Evolutionary conservation across 169 alveolate genomes (phyloP).

Genomic region (Prorocentrum cordatum): DNA sequence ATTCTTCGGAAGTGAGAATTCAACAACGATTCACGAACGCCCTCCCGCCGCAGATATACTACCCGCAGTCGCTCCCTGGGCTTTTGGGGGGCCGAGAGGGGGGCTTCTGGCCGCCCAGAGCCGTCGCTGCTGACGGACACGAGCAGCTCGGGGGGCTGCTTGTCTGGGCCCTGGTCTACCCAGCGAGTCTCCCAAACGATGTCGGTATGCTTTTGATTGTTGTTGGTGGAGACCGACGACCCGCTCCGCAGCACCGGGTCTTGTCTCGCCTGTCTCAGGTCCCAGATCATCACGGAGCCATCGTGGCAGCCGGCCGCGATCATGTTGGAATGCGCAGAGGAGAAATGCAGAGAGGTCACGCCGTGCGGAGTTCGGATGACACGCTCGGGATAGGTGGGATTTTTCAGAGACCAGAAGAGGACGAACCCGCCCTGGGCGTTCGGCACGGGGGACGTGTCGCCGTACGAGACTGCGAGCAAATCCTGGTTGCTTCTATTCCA

Average conservation of each 20-base stretch:
- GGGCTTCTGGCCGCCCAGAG: no score
- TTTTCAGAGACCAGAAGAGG: conserved; percentile 86
- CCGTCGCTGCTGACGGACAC: no score
- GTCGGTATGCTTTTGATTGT: conserved; percentile 84
- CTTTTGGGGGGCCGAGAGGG: no score
- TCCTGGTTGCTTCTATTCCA: conserved; percentile 83
- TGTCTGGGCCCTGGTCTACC: conserved; percentile 75
- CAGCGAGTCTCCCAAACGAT: conserved; percentile 89
- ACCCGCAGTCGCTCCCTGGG: no score
- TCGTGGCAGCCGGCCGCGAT: conserved; percentile 83
- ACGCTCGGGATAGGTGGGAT: conserved; percentile 86
- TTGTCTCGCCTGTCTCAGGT: conserved; percentile 24
- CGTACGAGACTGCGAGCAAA: conserved; percentile 83
- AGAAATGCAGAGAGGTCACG: conserved; percentile 80
- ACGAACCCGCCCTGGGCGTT: conserved; percentile 76
- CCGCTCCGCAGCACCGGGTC: conserved; percentile 57
- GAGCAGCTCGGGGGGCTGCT: conserved; percentile 59
- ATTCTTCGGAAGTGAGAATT: no score
- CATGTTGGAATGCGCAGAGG: conserved; percentile 81
- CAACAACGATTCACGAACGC: no score
- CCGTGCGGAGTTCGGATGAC: conserved; percentile 77
- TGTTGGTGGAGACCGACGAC: conserved; percentile 34
- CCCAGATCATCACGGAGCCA: conserved; percentile 77
- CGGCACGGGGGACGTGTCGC: conserved; percentile 73
- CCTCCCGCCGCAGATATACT: no score